phyloP scores from a whole-genome alignment of 805 yeast genomes.

The Teunomyces gatunensis region DNA sequence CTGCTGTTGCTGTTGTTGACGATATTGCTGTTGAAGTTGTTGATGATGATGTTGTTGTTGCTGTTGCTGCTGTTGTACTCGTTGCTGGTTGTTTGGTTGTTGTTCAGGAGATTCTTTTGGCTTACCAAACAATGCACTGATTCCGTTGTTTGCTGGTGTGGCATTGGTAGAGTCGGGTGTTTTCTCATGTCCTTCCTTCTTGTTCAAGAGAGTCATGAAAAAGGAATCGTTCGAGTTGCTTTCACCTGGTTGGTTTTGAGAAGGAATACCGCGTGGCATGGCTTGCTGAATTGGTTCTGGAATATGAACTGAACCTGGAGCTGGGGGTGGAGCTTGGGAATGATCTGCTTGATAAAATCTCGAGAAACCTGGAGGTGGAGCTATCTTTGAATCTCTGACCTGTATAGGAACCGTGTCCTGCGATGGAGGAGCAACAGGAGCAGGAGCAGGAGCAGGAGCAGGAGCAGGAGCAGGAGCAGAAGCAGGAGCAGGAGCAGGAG shows the following conservation, averaged over 20 bases:
- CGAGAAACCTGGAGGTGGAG: conserved; percentile 9
- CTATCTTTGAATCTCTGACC: neutral
- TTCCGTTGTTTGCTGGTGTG: neutral
- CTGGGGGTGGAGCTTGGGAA: neutral
- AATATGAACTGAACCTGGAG: neutral
- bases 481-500: neutral
- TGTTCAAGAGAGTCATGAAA: conserved; percentile 45
- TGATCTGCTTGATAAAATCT: conserved; percentile 6
- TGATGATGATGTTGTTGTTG: conserved; percentile 15
- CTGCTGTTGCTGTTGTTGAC: conserved; percentile 9
- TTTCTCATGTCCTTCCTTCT: conserved; percentile 15
- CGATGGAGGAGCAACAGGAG: neutral
- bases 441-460: neutral
- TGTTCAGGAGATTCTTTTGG: neutral
- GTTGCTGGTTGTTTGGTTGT: conserved; percentile 11
- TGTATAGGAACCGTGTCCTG: neutral
- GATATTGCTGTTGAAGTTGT: conserved; percentile 14
- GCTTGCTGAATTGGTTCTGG: neutral
- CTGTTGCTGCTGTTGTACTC: conserved; percentile 8
- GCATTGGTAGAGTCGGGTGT: neutral
- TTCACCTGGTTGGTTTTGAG: neutral
- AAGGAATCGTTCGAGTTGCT: conserved; percentile 39
- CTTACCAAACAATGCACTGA: conserved; percentile 2
- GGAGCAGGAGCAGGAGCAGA: neutral
- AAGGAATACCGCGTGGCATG: neutral